Conservation (phyloP, 768 basidiomycete genomes). For the Asterophora lycoperdoides region DNA sequence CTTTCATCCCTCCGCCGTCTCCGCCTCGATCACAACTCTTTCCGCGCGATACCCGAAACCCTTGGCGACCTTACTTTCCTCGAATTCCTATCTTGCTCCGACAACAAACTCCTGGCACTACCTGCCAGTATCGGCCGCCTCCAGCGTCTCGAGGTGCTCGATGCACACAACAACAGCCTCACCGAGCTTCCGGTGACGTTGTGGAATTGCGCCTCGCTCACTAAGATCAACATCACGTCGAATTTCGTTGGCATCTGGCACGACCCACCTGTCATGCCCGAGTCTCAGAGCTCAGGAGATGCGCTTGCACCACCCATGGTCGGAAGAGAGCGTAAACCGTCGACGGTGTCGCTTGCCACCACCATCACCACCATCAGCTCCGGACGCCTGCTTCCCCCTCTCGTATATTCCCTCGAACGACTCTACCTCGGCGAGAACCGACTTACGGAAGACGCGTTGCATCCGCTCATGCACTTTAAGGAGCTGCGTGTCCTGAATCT, state of each 20-base stretch:
- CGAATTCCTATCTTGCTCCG: constrained; percentile 77
- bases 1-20: constrained; percentile 69
- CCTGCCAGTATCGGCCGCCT: constrained; percentile 75
- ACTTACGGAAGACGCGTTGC: constrained; percentile 75
- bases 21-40: constrained; percentile 81
- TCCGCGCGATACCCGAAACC: constrained; percentile 79
- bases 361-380: constrained; percentile 19
- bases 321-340: constrained; percentile 28
- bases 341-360: constrained; percentile 24
- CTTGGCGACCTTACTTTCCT: constrained; percentile 72
- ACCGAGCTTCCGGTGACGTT: constrained; percentile 67
- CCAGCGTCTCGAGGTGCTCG: constrained; percentile 68
- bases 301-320: constrained; percentile 18
- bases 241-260: constrained; percentile 77
- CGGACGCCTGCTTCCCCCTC: constrained; percentile 42
- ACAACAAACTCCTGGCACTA: constrained; percentile 78
- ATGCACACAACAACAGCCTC: constrained; percentile 90
- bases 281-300: constrained; percentile 10
- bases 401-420: constrained; percentile 67
- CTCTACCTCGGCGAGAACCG: constrained; percentile 90
- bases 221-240: constrained; percentile 79
- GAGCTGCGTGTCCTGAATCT: constrained; percentile 83
- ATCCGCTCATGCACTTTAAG: constrained; percentile 68
- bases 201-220: constrained; percentile 79
- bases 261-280: constrained; percentile 46